Conservation (phyloP, 495 filamentous ascomycete species). For the Coniosporium apollinis region DNA sequence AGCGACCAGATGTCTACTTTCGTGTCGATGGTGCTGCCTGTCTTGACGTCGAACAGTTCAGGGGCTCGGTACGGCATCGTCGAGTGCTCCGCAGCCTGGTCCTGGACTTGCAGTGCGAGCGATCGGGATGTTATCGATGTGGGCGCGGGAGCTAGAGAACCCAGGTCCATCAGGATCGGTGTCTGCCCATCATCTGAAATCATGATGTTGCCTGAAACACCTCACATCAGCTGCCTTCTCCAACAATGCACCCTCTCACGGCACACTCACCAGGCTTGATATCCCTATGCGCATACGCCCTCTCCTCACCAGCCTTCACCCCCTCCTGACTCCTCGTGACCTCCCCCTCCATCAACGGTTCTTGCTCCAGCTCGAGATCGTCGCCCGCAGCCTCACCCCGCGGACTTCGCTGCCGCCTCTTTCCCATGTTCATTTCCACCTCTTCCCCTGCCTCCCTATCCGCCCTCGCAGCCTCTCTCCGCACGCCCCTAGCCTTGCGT, state of each 20-base stretch:
- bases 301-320: conserved; percentile 47
- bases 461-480: conserved; percentile 40
- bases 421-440: conserved; percentile 28
- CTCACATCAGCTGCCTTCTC: not conserved
- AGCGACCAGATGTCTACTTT: conserved; percentile 98
- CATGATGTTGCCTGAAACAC: conserved; percentile 72
- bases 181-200: conserved; percentile 71
- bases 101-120: conserved; percentile 78
- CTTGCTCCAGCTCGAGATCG: conserved; percentile 52
- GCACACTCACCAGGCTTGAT: conserved; percentile 77
- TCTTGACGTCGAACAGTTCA: conserved; percentile 96
- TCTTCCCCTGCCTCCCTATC: conserved; percentile 42
- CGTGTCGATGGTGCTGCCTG: conserved; percentile 78
- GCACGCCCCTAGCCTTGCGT: conserved; percentile 37
- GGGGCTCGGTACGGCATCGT: conserved; percentile 98
- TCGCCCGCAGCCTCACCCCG: conserved; percentile 26
- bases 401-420: conserved; percentile 27
- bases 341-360: conserved; percentile 73
- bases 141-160: conserved; percentile 75
- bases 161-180: conserved; percentile 97
- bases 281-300: conserved; percentile 88
- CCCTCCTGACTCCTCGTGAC: conserved; percentile 56
- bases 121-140: conserved; percentile 88
- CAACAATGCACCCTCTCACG: too few species aligned
- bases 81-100: conserved; percentile 84